A percentile compares a stretch with the other conserved stretches of the same genome.
Conservation (phyloP, 805 yeast species). For the Cyberlindnera petersonii region DNA sequence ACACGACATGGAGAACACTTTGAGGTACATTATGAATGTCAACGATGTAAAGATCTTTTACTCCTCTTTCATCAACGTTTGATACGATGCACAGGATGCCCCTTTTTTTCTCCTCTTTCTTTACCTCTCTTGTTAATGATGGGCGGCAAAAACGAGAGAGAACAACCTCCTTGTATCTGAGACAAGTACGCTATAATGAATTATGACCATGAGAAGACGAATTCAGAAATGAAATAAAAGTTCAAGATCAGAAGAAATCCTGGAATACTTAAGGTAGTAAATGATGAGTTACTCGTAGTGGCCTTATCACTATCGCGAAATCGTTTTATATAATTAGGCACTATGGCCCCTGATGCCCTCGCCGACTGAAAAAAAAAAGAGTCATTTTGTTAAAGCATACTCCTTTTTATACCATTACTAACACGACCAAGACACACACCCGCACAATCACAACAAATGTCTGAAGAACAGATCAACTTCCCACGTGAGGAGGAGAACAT, state of each 20-base stretch:
- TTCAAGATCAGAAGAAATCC: too few relatives aligned
- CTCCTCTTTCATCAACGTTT: conserved; percentile 28
- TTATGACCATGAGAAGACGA: too few relatives aligned
- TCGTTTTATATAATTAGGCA: too few relatives aligned
- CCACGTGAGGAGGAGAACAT: conserved; percentile 88
- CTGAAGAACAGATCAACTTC: conserved; percentile 58
- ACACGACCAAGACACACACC: background rate
- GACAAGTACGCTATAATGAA: too few relatives aligned
- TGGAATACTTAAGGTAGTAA: too few relatives aligned
- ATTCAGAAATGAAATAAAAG: too few relatives aligned
- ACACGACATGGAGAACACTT: conserved; percentile 27
- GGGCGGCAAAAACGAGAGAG: too few relatives aligned
- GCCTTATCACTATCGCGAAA: too few relatives aligned
- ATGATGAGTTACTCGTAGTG: too few relatives aligned
- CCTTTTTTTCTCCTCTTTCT: too few relatives aligned
- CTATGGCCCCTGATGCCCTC: too few relatives aligned
- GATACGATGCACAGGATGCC: background rate
- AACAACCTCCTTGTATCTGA: too few relatives aligned
- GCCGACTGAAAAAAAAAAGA: background rate
- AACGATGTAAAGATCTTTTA: conserved; percentile 33
- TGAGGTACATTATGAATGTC: conserved; percentile 26
- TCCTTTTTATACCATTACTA: background rate
- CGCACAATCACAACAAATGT: conserved; percentile 29
- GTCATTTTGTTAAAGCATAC: background rate
- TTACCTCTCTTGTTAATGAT: background rate